Base-by-base conservation (phyloP, 1,284 basidiomycete genomes). In the Gymnopus androsaceus region DNA sequence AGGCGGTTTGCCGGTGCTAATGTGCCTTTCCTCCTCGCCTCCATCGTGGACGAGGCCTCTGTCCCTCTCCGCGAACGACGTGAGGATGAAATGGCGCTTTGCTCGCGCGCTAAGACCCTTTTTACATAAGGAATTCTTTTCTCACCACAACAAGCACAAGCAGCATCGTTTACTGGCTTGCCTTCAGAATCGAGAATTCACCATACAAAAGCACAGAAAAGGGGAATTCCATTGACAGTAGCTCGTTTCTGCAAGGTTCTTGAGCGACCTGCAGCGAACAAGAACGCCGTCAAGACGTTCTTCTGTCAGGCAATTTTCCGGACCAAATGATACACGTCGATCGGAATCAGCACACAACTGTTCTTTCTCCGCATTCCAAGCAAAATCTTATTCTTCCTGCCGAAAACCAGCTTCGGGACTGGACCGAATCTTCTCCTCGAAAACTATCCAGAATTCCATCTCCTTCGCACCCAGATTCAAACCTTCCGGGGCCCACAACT, bases 321-420 rank as follows among this genome's bases (percentile, higher is more conserved):
- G 49, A n/a, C 41, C 49, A 51, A 50, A 83, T 83, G 81, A 79
- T 83, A 72, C 80, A 82, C 76, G 76, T 83, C 74, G 82, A 84
- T 82, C 81, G 75, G 64, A 81, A 68, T 67, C 67, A 74, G 70
- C 74, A 75, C 67, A 69, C 71, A 64, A 67, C 73, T 65, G 63
- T 73, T 61, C 62, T 71, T 60, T 69, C 75, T 65, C 72, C 47
- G 31, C 48, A 40, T 51, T 44, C 72, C 62, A 75, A 76, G 62
- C 68, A 77, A 62, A 75, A 77, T 71, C 70, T 79, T 66, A 77
- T 79, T 66, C 74, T 76, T 62, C 64, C 48, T 17, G 4, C 74
- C 67, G 71, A 54, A 19, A 54, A 45, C 25, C 51, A 54, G 40
- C 42, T 51, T 33, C 48, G 42, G 41, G 34, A 56, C 25, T 50